Evolutionary conservation across 2,329 filamentous ascomycete species (phyloP).

Genomic region (Pyrenochaeta sp.): DNA sequence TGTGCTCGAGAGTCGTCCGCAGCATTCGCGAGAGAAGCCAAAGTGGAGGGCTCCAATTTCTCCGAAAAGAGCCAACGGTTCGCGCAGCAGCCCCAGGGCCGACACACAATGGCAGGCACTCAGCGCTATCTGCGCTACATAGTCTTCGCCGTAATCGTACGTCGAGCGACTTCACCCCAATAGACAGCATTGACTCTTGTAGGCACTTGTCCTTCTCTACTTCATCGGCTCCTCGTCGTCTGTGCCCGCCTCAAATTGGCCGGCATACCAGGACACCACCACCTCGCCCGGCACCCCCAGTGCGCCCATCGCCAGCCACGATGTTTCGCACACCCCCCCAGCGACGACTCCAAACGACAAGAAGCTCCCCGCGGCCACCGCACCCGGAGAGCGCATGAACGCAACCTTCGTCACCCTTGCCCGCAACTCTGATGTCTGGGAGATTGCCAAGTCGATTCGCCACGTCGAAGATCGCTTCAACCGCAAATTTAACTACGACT

Average conservation of each 20-base stretch:
- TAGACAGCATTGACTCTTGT: conserved; percentile 17
- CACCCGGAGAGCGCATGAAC: conserved; percentile 82
- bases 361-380: conserved; percentile 54
- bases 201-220: conserved; percentile 78
- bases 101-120: conserved; percentile 74
- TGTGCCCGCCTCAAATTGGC: conserved; percentile 48
- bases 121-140: conserved; percentile 77
- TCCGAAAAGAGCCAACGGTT: conserved; percentile 31
- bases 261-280: conserved; percentile 33
- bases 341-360: conserved; percentile 46
- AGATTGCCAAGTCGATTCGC: conserved; percentile 93
- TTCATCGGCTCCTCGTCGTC: conserved; percentile 75
- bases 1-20: conserved; percentile 11
- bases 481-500: conserved; percentile 94
- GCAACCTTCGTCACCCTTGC: conserved; percentile 97
- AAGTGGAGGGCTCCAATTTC: conserved; percentile 37
- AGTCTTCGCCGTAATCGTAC: conserved; percentile 83
- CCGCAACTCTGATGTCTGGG: conserved; percentile 93
- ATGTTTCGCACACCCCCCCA: conserved; percentile 19
- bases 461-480: conserved; percentile 99
- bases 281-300: conserved; percentile 23
- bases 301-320: conserved; percentile 15
- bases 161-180: background rate
- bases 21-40: conserved; percentile 24
- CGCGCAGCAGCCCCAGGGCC: conserved; percentile 21